These are phyloP conservation scores for Aspergillus latus DNA, from an alignment of 2,329 filamentous ascomycete genomes.

Conservation along the genomic window DNA sequence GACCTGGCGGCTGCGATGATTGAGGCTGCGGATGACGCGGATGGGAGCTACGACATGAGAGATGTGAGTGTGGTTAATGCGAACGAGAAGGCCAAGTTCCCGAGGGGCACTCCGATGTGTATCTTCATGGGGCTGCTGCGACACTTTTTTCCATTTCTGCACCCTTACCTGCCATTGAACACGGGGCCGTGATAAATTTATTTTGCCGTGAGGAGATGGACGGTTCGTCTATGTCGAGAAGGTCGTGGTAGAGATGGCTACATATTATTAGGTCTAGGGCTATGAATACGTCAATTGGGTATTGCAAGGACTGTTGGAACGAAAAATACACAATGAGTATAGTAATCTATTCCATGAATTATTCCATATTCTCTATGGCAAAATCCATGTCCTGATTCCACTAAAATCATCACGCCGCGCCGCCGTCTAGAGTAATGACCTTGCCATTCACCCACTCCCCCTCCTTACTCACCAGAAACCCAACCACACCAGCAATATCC, in stretches of 20 bases:
- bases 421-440: not conserved
- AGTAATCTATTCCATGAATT: too few species aligned
- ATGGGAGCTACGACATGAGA: too few species aligned
- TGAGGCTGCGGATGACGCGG: too few species aligned
- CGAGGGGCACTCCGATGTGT: too few species aligned
- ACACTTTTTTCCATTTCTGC: not conserved
- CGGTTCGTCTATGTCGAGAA: too few species aligned
- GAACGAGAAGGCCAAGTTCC: too few species aligned
- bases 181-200: not conserved
- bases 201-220: not conserved
- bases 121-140: not conserved
- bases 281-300: not conserved
- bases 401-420: not conserved
- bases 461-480: conserved; percentile 10
- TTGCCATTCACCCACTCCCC: conserved; percentile 15
- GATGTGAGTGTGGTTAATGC: too few species aligned
- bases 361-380: too few species aligned
- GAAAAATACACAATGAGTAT: not conserved
- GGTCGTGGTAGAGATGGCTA: not conserved
- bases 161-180: not conserved
- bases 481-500: conserved; percentile 13
- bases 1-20: too few species aligned
- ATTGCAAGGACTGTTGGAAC: too few species aligned
- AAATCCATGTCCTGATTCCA: too few species aligned
- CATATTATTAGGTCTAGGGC: not conserved